These are phyloP conservation scores for Penicillium pancosmium DNA, from an alignment of 495 filamentous ascomycete genomes.

Conservation along the genomic window DNA sequence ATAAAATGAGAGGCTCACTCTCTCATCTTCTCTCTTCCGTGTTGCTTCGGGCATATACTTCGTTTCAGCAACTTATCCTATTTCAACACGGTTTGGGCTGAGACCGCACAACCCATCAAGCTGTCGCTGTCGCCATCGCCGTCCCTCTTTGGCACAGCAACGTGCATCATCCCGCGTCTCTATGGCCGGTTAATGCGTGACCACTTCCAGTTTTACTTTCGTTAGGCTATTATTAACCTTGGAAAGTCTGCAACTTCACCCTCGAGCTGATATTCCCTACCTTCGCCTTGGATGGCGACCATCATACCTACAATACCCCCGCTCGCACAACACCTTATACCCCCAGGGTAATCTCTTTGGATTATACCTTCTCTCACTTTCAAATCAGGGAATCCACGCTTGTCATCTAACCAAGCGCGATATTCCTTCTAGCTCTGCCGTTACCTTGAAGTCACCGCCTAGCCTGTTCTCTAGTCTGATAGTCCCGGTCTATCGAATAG, in stretches of 20 bases:
- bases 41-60: slow-evolving; percentile 9
- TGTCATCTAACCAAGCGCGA: neutral
- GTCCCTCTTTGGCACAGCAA: neutral
- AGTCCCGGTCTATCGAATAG: too few species aligned
- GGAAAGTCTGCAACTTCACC: too few species aligned
- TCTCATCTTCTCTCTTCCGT: neutral
- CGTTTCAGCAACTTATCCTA: slow-evolving; percentile 18
- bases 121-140: neutral
- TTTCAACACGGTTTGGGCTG: neutral
- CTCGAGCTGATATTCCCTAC: neutral
- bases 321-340: neutral
- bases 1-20: slow-evolving; percentile 7
- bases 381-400: neutral
- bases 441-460: neutral
- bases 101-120: neutral
- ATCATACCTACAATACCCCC: neutral
- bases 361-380: slow-evolving; percentile 1
- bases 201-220: too few species aligned
- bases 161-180: neutral
- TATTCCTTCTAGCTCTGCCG: neutral
- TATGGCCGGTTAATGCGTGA: neutral
- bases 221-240: too few species aligned
- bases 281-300: neutral
- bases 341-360: neutral
- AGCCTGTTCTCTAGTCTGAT: too few species aligned